These are phyloP conservation scores for Botrytis cinerea DNA, from an alignment of 2,329 filamentous ascomycete species.

Conservation along the genomic window DNA sequence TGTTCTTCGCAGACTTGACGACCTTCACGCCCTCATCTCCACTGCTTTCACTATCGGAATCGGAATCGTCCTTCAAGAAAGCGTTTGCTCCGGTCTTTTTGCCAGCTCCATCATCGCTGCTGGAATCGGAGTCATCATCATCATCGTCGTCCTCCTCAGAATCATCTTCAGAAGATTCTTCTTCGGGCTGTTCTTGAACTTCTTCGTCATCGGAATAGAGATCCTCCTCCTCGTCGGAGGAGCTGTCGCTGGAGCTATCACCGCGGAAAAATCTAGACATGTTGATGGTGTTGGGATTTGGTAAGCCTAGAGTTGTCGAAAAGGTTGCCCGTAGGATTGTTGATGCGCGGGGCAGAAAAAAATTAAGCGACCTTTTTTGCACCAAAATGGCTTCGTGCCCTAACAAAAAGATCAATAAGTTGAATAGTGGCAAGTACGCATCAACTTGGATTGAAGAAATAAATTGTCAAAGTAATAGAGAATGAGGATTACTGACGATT, in stretches of 20 bases:
- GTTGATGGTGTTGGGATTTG: constrained; percentile 44
- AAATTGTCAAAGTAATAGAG: not conserved
- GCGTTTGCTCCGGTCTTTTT: constrained; percentile 71
- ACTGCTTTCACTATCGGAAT: constrained; percentile 73
- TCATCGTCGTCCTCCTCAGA: constrained; percentile 57
- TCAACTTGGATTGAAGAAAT: not conserved
- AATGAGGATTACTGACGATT: not conserved
- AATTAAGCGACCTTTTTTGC: constrained; percentile 25
- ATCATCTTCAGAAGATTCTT: constrained; percentile 50
- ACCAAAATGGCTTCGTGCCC: constrained; percentile 16
- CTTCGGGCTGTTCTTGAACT: constrained; percentile 53
- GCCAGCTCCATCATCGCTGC: constrained; percentile 64
- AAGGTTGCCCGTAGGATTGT: constrained; percentile 14
- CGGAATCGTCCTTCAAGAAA: constrained; percentile 79
- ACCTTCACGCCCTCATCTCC: constrained; percentile 83
- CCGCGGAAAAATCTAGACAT: constrained; percentile 99
- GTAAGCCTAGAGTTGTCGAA: constrained; percentile 9
- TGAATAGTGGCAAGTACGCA: not conserved
- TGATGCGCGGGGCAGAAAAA: constrained; percentile 23
- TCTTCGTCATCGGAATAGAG: constrained; percentile 77
- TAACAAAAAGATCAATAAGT: constrained; percentile 4
- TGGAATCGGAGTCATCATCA: constrained; percentile 49
- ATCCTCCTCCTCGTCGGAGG: constrained; percentile 91
- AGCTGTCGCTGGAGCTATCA: constrained; percentile 93
- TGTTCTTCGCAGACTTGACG: constrained; percentile 98